phyloP scores from a whole-genome alignment of 768 basidiomycete species.

The Termitomyces sp. region DNA sequence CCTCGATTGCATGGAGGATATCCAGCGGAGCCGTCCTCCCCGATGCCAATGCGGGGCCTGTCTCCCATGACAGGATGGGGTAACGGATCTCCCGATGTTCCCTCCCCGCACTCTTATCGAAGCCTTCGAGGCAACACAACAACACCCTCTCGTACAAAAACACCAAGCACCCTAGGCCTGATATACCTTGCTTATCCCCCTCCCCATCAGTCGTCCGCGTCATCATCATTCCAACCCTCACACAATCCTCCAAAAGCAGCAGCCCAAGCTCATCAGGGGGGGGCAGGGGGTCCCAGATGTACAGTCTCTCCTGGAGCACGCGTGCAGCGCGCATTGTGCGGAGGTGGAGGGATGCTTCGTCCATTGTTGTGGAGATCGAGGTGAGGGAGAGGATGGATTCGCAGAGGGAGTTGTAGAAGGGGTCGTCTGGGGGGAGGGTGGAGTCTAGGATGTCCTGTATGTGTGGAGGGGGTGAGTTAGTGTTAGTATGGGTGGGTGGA shows the following conservation, averaged over 20 bases:
- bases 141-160: conserved; percentile 34
- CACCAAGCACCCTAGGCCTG: conserved; percentile 24
- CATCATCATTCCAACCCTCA: conserved; percentile 23
- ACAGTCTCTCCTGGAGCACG: conserved; percentile 25
- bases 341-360: conserved; percentile 34
- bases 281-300: conserved; percentile 19
- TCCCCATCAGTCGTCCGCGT: not conserved
- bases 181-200: conserved; percentile 12
- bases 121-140: conserved; percentile 29
- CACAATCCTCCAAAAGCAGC: conserved; percentile 31
- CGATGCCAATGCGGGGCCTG: conserved; percentile 34
- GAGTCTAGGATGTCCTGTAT: conserved; percentile 25
- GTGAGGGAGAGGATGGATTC: conserved; percentile 23
- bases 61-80: conserved; percentile 34
- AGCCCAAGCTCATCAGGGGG: conserved; percentile 27
- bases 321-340: conserved; percentile 29
- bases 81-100: conserved; percentile 17
- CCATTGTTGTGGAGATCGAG: conserved; percentile 30
- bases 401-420: conserved; percentile 32
- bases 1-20: conserved; percentile 29
- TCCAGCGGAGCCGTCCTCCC: conserved; percentile 22
- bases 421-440: conserved; percentile 23
- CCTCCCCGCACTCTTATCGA: conserved; percentile 5
- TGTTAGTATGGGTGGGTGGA: not conserved
- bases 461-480: not conserved